Evolutionary conservation across 202 grass and related monocot genomes (phyloP).

Genomic region (Cymbopogon flexuosus): DNA sequence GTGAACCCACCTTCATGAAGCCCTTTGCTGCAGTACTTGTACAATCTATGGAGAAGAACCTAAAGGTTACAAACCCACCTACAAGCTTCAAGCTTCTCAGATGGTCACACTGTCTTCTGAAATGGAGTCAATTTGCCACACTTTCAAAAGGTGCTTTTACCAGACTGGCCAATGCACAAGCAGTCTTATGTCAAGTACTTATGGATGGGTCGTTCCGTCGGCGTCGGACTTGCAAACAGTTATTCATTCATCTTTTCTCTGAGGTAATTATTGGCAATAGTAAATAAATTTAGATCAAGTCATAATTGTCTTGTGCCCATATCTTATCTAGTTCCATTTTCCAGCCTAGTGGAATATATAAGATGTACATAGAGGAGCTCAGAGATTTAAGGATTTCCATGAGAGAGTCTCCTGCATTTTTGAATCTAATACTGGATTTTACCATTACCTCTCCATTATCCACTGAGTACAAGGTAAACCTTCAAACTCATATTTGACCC

Average conservation of each 20-base stretch:
- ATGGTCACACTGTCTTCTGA: conserved; percentile 87
- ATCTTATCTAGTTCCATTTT: conserved; percentile 41
- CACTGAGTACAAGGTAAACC: conserved; percentile 69
- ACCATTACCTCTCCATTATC: conserved; percentile 52
- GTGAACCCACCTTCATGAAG: conserved; percentile 71
- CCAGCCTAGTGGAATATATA: conserved; percentile 70
- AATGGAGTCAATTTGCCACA: conserved; percentile 68
- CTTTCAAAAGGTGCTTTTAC: conserved; percentile 85
- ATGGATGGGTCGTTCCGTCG: conserved; percentile 70
- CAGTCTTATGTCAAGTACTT: conserved; percentile 63
- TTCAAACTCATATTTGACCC: neutral
- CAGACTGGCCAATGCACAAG: conserved; percentile 71
- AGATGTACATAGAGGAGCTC: conserved; percentile 79
- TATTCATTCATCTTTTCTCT: conserved; percentile 66
- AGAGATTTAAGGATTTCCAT: conserved; percentile 70
- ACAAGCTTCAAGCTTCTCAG: conserved; percentile 80
- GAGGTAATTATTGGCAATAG: conserved; percentile 50
- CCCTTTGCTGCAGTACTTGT: conserved; percentile 64
- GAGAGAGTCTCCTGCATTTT: conserved; percentile 61
- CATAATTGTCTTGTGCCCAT: conserved; percentile 1
- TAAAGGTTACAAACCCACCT: conserved; percentile 63
- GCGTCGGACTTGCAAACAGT: conserved; percentile 54
- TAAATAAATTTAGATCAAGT: conserved; percentile 7
- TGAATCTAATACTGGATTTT: conserved; percentile 74
- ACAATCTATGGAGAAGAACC: conserved; percentile 82